Base-by-base conservation (phyloP, 108 stramenopile species). In the Conticribra guillardii region DNA sequence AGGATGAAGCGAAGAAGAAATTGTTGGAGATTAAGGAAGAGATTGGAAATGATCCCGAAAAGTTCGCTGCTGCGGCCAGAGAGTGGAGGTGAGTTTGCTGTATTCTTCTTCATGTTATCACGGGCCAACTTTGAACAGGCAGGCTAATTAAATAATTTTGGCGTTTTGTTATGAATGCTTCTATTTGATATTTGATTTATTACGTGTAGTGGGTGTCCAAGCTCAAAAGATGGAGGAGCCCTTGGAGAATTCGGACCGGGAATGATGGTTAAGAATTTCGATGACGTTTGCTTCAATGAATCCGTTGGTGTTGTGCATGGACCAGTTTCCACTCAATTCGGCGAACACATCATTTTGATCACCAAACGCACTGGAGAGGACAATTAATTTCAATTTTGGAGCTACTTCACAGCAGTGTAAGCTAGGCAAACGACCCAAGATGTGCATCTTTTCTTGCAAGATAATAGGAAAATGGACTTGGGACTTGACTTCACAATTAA, bases 251-350 rank as follows among this genome's bases (percentile, higher is more conserved):
- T 89, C 46, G 83, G 85, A 15, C 86, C 82, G n/a, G 85, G 85
- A 23, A 77, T 81, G 82, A 89, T 89, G 88, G 88, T 89, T 21
- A 73, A 71, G 45, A 83, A 83, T 23, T 86, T 89, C 51, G 88
- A 86, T 41, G 59, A 62, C 15, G 86, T 85, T 19, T 66, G 71
- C 31, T 89, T 89, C 53, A 75, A 69, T 23, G 84, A 89, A 53
- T 70, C 41, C 1, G 78, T 87, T 4, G 88, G 88, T 19, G 83
- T 76, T 8, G 77, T 89, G 18, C 82, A 85, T 60, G 88, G 88
- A 45, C 88, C 88, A 15, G 60, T 89, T 1, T 49, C 71, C 1
- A 87, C 88, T 15, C 80, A 89, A 53, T 89, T 89, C 74, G 88
- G 88, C 2, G 73, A 75, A 7, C 88, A 89, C 54, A 45, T 86